Evolutionary conservation across 176 grass and related monocot species (phyloP).

Genomic region (Panicum miliaceum): DNA sequence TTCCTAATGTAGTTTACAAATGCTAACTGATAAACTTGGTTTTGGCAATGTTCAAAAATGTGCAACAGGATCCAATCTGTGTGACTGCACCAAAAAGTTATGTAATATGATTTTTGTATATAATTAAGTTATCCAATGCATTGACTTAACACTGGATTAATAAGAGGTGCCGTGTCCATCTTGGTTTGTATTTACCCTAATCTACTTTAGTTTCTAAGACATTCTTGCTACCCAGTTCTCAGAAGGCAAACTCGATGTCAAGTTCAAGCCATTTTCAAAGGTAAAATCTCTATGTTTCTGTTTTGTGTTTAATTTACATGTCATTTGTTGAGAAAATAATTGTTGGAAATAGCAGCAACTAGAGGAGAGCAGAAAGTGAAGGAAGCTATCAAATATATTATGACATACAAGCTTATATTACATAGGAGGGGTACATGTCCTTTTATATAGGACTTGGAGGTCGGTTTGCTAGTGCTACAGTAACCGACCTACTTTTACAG

Average conservation of each 20-base stretch:
- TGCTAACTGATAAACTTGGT: slow-evolving; percentile 11
- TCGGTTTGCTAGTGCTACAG: too few species aligned
- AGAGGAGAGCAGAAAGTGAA: too few species aligned
- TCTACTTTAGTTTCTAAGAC: slow-evolving; percentile 11
- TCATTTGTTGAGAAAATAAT: slow-evolving; percentile 30
- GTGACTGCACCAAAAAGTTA: background rate
- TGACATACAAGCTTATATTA: too few species aligned
- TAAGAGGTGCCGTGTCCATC: background rate
- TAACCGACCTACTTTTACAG: too few species aligned
- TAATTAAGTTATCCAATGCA: background rate
- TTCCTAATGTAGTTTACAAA: background rate
- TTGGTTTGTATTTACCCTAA: slow-evolving; percentile 12
- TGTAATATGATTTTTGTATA: background rate
- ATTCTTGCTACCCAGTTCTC: slow-evolving; percentile 68
- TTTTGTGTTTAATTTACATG: slow-evolving; percentile 4
- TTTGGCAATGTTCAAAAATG: slow-evolving; percentile 13
- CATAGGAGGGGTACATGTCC: too few species aligned
- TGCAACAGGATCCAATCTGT: background rate
- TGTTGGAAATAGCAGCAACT: too few species aligned
- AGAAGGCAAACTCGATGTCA: slow-evolving; percentile 85
- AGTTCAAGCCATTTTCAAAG: slow-evolving; percentile 98
- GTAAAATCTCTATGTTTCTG: slow-evolving; percentile 45
- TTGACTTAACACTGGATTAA: background rate
- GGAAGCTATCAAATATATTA: too few species aligned
- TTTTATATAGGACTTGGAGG: too few species aligned